These are phyloP conservation scores for Irpex sp. DNA, from an alignment of 1,284 basidiomycete species.

Conservation along the genomic window DNA sequence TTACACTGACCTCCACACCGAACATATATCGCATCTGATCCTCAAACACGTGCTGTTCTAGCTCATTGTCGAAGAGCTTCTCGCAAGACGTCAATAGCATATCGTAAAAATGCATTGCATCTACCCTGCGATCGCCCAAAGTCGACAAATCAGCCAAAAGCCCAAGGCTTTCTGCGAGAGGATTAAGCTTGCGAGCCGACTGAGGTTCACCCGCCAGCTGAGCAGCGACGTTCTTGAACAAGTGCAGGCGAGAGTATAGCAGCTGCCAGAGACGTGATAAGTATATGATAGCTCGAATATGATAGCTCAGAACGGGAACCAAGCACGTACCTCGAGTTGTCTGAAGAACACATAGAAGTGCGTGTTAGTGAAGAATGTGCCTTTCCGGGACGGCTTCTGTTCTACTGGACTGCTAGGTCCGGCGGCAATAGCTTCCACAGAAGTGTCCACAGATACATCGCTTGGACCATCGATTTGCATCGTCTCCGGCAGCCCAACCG, in stretches of 20 bases:
- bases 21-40: constrained; percentile 92
- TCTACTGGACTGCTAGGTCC: constrained; percentile 14
- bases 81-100: constrained; percentile 87
- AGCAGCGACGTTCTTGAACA: constrained; percentile 73
- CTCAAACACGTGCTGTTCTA: constrained; percentile 86
- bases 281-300: not conserved
- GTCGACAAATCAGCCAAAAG: constrained; percentile 23
- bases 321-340: constrained; percentile 68
- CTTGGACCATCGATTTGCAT: constrained; percentile 32
- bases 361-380: constrained; percentile 87
- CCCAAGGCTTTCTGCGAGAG: constrained; percentile 32
- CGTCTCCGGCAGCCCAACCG: constrained; percentile 35
- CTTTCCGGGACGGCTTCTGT: constrained; percentile 36
- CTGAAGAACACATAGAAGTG: constrained; percentile 85
- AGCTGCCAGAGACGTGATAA: constrained; percentile 42
- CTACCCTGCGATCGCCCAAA: constrained; percentile 21
- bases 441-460: constrained; percentile 7
- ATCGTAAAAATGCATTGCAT: constrained; percentile 71
- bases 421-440: not conserved
- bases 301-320: not conserved
- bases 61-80: constrained; percentile 87
- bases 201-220: constrained; percentile 37
- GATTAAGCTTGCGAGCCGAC: constrained; percentile 23
- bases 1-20: constrained; percentile 61
- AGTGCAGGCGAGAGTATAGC: constrained; percentile 79